phyloP scores from a whole-genome alignment of 177 flowering plant species.

The Vitis hybrid region DNA sequence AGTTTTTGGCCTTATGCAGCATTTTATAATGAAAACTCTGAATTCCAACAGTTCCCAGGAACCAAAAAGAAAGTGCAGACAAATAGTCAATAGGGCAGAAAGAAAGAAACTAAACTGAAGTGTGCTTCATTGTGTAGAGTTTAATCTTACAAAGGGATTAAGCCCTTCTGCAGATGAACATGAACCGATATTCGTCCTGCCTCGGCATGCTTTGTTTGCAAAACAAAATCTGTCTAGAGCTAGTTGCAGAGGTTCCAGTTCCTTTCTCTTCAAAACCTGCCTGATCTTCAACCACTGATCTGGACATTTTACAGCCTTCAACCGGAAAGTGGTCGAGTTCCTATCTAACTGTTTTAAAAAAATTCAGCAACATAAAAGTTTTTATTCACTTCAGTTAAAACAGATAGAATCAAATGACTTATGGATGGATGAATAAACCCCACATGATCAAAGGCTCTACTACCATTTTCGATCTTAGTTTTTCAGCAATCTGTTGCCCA shows the following conservation, averaged over 20 bases:
- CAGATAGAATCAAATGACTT: too few relatives aligned
- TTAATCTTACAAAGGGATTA: slow-evolving; percentile 7
- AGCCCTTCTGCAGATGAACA: background rate
- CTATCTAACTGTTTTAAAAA: background rate
- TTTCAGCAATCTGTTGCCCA: too few relatives aligned
- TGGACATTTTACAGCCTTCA: too few relatives aligned
- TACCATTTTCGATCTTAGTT: too few relatives aligned
- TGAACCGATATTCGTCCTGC: background rate
- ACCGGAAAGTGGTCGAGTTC: background rate
- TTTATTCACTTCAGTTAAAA: too few relatives aligned
- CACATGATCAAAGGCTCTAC: too few relatives aligned
- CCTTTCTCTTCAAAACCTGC: background rate
- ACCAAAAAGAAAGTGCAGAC: background rate
- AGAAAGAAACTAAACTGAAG: background rate
- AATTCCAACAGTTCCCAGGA: background rate
- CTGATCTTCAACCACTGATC: background rate
- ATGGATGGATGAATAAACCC: too few relatives aligned
- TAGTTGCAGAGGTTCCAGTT: background rate
- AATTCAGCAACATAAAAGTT: background rate
- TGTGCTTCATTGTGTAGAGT: background rate
- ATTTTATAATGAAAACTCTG: slow-evolving; percentile 14
- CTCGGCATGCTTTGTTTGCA: background rate
- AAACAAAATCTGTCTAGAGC: slow-evolving; percentile 7
- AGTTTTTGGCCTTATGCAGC: slow-evolving; percentile 5
- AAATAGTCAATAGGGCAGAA: background rate